Evolutionary conservation across 2,329 filamentous ascomycete genomes (phyloP), one percentile per base, ranked within the genome.

Genomic region (Trichoderma aggressivum): DNA sequence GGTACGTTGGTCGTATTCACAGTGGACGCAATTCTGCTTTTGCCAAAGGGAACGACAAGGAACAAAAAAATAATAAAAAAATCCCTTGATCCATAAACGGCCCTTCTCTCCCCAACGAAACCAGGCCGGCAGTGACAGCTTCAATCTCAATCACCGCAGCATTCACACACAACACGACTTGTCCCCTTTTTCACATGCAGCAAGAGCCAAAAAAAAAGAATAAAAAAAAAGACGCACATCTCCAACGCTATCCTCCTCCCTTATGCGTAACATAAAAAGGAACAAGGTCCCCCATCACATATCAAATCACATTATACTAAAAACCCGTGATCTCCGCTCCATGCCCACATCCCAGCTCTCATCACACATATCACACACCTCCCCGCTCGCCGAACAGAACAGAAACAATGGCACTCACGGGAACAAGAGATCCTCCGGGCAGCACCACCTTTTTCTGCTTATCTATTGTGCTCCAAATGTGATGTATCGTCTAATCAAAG

Each of bases 281-380:
- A 47, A 47, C 18, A n/a, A 21, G 21, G n/a, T n/a, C n/a, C 3
- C 16, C 28, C 2, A 58, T 67, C 64, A 67, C 64, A n/a, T n/a
- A n/a, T n/a, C n/a, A n/a, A 67, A 43, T 59, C 53, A 67, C 50
- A 67, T 11, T 11, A 58, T 30, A 58, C 64, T 30, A 69, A 61
- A 61, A 69, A 60, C 66, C 66, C 66, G 66, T 69, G 66, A 69
- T 69, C 66, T 60, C 66, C 39, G 39, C 53, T 50, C 56, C 43
- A 69, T 69, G 66, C 32, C 66, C 56, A 50, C 56, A 69, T 69
- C 66, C 66, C 36, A 21, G 66, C 66, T 36, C 66, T 14, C 26
- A 53, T 69, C 66, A 69, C 66, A 69, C 43, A 34, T 53, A 36
- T 69, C 66, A 69, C 66, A 61, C 60, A 39, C 66, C 66, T 50